A percentile compares a stretch with the other conserved stretches of the same genome.
Evolutionary conservation across 106 monocot genomes (phyloP).

Genomic region (Posidonia australis): DNA sequence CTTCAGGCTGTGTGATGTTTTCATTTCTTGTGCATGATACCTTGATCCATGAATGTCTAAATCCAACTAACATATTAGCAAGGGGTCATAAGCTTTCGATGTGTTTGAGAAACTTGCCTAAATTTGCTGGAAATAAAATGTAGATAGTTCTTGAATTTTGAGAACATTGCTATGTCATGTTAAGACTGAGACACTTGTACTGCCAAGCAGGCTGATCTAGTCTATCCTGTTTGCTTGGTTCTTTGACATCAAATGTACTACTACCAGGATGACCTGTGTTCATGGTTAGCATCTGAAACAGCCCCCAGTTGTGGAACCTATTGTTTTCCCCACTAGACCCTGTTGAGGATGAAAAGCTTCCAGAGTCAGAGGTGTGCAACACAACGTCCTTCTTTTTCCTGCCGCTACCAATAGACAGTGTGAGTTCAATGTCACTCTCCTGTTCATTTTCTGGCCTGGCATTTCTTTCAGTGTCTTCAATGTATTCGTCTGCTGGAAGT

Average conservation of each 20-base stretch:
- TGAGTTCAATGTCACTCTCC: slow-evolving; percentile 44
- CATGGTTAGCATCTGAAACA: slow-evolving; percentile 15
- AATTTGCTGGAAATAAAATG: no score
- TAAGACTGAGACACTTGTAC: slow-evolving; percentile 55
- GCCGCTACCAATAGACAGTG: slow-evolving; percentile 53
- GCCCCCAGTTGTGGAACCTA: slow-evolving; percentile 20
- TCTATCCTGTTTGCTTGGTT: slow-evolving; percentile 13
- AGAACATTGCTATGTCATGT: slow-evolving; percentile 19
- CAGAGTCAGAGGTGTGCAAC: slow-evolving; percentile 27
- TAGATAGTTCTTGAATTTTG: no score
- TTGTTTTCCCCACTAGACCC: slow-evolving; percentile 18
- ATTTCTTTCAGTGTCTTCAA: slow-evolving; percentile 21
- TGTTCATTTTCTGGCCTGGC: slow-evolving; percentile 3
- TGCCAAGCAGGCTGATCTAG: slow-evolving; percentile 51
- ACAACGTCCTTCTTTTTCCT: slow-evolving; percentile 22
- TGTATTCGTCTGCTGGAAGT: slow-evolving; percentile 13
- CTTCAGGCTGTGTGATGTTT: no score
- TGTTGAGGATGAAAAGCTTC: slow-evolving; percentile 41
- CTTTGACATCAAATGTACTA: slow-evolving; percentile 10
- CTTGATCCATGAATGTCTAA: no score
- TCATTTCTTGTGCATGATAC: no score
- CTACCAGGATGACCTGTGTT: slow-evolving; percentile 13
- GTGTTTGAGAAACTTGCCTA: no score
- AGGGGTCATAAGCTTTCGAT: no score
- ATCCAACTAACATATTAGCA: no score